Conservation (phyloP, 2,329 filamentous ascomycete genomes). For the Verticillium alfalfae region DNA sequence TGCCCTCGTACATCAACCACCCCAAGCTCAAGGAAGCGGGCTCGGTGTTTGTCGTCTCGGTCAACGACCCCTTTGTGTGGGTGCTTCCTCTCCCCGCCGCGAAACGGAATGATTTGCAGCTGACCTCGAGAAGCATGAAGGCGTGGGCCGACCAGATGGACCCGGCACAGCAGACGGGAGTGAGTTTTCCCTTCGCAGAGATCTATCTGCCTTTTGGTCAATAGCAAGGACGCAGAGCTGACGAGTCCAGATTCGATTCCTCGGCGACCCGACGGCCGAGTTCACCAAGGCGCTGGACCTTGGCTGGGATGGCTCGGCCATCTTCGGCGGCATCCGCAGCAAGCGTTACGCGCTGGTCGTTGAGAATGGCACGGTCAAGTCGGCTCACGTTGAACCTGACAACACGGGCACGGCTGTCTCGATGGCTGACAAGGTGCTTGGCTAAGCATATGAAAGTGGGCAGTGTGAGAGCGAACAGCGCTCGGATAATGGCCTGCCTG, state of each 20-base stretch:
- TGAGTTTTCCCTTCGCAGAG: constrained; percentile 39
- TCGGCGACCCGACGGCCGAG: constrained; percentile 71
- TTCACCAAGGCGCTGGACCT: constrained; percentile 84
- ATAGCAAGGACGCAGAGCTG: background rate
- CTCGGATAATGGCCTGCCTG: background rate
- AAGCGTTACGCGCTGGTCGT: constrained; percentile 85
- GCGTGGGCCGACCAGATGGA: constrained; percentile 80
- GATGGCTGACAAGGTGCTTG: constrained; percentile 45
- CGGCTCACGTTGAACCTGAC: constrained; percentile 79
- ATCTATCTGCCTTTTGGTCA: background rate
- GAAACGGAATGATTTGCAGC: background rate
- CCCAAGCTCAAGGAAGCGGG: constrained; percentile 73
- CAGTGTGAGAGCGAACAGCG: background rate
- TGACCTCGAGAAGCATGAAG: constrained; percentile 62
- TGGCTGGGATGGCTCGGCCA: constrained; percentile 68
- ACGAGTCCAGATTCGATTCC: constrained; percentile 70
- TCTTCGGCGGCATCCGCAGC: constrained; percentile 78
- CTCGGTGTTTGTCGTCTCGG: constrained; percentile 81
- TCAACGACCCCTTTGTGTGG: constrained; percentile 94
- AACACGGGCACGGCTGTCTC: constrained; percentile 70
- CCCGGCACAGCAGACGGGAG: constrained; percentile 66
- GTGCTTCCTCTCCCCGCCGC: constrained; percentile 21
- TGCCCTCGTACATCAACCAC: constrained; percentile 83
- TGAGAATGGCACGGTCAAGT: constrained; percentile 79
- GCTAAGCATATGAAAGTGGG: constrained; percentile 11